Evolutionary conservation across 139 green algal genomes (phyloP).

Genomic region (Chlorella sorokiniana): DNA sequence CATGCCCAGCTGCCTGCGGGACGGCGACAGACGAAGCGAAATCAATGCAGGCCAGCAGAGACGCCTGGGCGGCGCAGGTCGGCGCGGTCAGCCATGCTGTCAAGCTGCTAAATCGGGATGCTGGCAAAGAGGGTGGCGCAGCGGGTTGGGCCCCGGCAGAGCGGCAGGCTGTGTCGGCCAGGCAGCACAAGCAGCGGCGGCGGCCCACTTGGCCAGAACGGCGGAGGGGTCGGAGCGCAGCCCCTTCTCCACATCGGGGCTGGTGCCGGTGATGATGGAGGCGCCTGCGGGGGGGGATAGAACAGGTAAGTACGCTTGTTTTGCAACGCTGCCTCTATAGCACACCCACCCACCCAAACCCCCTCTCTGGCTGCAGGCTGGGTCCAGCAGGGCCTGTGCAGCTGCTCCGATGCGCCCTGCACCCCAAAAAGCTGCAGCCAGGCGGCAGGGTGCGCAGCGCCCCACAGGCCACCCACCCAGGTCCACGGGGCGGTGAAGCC

Average conservation of each 20-base stretch:
- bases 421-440: background rate
- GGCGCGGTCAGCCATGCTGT: too few species aligned
- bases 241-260: slow-evolving; percentile 39
- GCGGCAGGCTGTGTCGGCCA: too few species aligned
- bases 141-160: too few species aligned
- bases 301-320: background rate
- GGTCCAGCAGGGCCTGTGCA: too few species aligned
- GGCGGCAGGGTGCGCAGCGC: too few species aligned
- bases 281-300: slow-evolving; percentile 57
- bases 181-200: background rate
- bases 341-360: too few species aligned
- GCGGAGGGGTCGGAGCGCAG: slow-evolving; percentile 67
- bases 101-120: too few species aligned
- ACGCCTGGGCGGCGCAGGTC: too few species aligned
- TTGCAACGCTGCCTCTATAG: background rate
- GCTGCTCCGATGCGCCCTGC: too few species aligned
- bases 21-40: background rate
- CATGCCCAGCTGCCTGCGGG: slow-evolving; percentile 65
- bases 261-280: slow-evolving; percentile 80
- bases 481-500: slow-evolving; percentile 79
- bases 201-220: slow-evolving; percentile 46
- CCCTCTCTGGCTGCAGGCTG: too few species aligned
- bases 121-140: too few species aligned
- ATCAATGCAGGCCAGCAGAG: background rate
- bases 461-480: slow-evolving; percentile 45